A percentile compares a stretch with the other conserved stretches of the same genome.
phyloP scores from a whole-genome alignment of 768 basidiomycete species.

The Clavaria fumosa region DNA sequence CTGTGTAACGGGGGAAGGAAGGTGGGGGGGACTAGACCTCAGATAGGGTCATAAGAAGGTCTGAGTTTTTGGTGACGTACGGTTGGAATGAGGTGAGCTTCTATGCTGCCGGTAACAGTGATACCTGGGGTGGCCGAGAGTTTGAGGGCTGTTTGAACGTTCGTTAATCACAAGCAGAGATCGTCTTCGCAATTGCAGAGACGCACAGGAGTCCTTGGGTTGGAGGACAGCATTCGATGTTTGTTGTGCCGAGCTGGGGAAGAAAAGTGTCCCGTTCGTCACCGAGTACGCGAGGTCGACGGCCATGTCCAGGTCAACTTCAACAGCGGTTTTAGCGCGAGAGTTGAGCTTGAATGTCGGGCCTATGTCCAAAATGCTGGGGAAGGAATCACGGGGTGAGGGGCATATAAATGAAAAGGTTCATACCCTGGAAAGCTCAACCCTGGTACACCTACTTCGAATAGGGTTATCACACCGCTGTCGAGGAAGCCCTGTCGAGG shows the following conservation, averaged over 20 bases:
- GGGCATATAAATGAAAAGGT: background rate
- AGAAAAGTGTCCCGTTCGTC: constrained; percentile 20
- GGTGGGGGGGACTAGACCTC: too few relatives aligned
- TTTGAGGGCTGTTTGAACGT: constrained; percentile 18
- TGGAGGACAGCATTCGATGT: constrained; percentile 15
- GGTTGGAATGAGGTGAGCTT: constrained; percentile 27
- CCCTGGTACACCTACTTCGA: constrained; percentile 20
- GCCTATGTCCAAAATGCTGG: constrained; percentile 25
- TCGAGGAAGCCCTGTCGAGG: constrained; percentile 15
- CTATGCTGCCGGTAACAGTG: constrained; percentile 15
- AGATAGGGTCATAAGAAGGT: too few relatives aligned
- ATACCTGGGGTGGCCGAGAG: constrained; percentile 20
- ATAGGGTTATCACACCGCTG: constrained; percentile 17
- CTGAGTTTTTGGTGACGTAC: too few relatives aligned
- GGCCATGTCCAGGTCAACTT: constrained; percentile 19
- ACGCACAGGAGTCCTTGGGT: constrained; percentile 19
- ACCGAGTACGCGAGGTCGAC: constrained; percentile 21
- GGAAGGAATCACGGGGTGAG: background rate
- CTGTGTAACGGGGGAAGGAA: too few relatives aligned
- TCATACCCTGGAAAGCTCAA: constrained; percentile 20
- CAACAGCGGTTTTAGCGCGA: constrained; percentile 16
- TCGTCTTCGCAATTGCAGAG: too few relatives aligned
- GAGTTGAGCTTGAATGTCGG: constrained; percentile 24
- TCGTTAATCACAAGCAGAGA: background rate
- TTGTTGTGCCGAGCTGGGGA: constrained; percentile 19